Evolutionary conservation across 495 filamentous ascomycete genomes (phyloP).

Genomic region (Neurospora tetraspora): DNA sequence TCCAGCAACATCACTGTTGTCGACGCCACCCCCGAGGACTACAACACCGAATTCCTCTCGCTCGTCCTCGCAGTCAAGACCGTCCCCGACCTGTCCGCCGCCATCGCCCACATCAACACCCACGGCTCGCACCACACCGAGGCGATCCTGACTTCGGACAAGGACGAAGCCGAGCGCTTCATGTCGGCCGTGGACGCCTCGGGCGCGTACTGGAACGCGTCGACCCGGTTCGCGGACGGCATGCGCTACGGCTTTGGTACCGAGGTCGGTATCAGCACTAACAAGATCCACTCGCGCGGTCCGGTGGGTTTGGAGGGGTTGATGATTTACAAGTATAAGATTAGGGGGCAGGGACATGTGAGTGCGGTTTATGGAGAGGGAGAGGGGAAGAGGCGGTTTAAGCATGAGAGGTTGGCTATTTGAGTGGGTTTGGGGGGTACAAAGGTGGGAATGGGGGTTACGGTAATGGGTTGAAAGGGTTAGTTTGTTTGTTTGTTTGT

Average conservation of each 20-base stretch:
- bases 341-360: conserved; percentile 70
- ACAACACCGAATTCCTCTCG: conserved; percentile 79
- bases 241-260: conserved; percentile 97
- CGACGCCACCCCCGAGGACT: conserved; percentile 41
- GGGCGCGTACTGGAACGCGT: conserved; percentile 95
- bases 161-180: conserved; percentile 60
- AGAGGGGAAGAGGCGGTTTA: conserved; percentile 54
- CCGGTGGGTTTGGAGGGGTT: conserved; percentile 90
- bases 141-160: conserved; percentile 65
- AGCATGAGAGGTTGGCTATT: conserved; percentile 51
- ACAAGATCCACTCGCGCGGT: conserved; percentile 92
- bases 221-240: conserved; percentile 87
- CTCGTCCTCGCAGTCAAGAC: conserved; percentile 78
- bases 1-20: background rate
- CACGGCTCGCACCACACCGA: conserved; percentile 96
- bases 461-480: background rate
- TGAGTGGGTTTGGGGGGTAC: background rate
- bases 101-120: conserved; percentile 79
- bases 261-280: conserved; percentile 96
- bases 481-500: background rate
- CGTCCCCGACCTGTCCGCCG: conserved; percentile 54
- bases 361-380: conserved; percentile 64
- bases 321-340: conserved; percentile 93
- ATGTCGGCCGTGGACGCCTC: conserved; percentile 78
- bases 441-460: background rate